Evolutionary conservation across 805 yeast species (phyloP), one percentile per base, ranked within the genome.

Genomic region (Clavispora fructus): DNA sequence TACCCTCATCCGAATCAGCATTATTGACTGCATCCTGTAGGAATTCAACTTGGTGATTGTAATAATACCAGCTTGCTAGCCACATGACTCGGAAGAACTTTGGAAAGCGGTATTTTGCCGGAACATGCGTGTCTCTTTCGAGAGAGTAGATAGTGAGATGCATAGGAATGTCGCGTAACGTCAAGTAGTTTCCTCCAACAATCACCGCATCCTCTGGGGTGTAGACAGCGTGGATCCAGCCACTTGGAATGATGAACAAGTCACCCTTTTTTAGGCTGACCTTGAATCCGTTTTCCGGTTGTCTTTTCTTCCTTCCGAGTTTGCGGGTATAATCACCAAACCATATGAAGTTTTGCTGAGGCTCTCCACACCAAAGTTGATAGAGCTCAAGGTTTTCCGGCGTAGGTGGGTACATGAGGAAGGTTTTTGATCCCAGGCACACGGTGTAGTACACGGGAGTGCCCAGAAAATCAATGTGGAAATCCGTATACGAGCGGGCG

Each of bases 391-490:
- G 69, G 55, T 89, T 90, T 12, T 62, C 54, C 2, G 66, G 61
- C 0, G 95, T 80, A 2, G 96, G 96, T 0, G 95, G 96, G 55
- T 75, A 80, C 75, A 90, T 78, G 40, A 89, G 62, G 58, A 90
- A 90, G 29, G 80, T 75, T 57, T 90, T 90, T 3, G 67, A 55
- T 1, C 97, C 97, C n/a, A 74, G 67, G 13, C 90, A 65, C 3
- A 90, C 81, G 2, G 92, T 87, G 63, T 90, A 90, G 61, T 87
- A 90, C 6, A 90, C 97, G 1, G 94, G 85, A 0, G 96, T 87
- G 0, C 96, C 97, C 2, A 95, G 94, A 62, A 90, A 90, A 62
- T 90, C 97, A 38, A 90, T 72, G 63, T 90, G 97, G 65, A 89
- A 90, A 61, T 90, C 97, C 0, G 97, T 90, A 60, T 78, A 90